phyloP scores from a whole-genome alignment of 2,329 filamentous ascomycete genomes.

The Biscogniauxia marginata region DNA sequence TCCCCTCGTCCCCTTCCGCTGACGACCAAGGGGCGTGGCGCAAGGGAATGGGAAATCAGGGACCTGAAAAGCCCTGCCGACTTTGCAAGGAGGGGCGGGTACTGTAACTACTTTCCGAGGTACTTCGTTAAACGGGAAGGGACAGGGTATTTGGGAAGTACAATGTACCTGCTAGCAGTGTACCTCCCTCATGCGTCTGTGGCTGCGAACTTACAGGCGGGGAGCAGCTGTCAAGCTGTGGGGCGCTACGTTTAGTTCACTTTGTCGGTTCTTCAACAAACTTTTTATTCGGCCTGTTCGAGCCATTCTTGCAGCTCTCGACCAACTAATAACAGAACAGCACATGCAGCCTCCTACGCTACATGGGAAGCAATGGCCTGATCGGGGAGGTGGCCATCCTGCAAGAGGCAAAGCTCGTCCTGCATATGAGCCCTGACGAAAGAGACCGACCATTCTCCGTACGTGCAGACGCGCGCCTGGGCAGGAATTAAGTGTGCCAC shows the following conservation, averaged over 20 bases:
- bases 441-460: neutral
- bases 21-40: neutral
- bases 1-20: neutral
- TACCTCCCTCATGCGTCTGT: too few species aligned
- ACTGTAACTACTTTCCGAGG: too few species aligned
- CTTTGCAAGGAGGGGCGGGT: neutral
- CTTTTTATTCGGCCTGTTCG: too few species aligned
- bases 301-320: too few species aligned
- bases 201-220: too few species aligned
- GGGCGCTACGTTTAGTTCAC: too few species aligned
- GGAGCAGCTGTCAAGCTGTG: too few species aligned
- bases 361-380: neutral
- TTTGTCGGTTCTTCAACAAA: too few species aligned
- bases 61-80: neutral
- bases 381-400: neutral
- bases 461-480: neutral
- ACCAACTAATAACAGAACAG: neutral
- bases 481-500: neutral
- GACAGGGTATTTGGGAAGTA: too few species aligned
- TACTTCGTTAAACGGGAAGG: too few species aligned
- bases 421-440: neutral
- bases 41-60: neutral
- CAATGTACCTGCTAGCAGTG: too few species aligned
- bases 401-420: neutral
- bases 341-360: neutral